Evolutionary conservation across 1,284 basidiomycete genomes (phyloP), one percentile per base, ranked within the genome.

Genomic region (Mycosarcoma maydis): DNA sequence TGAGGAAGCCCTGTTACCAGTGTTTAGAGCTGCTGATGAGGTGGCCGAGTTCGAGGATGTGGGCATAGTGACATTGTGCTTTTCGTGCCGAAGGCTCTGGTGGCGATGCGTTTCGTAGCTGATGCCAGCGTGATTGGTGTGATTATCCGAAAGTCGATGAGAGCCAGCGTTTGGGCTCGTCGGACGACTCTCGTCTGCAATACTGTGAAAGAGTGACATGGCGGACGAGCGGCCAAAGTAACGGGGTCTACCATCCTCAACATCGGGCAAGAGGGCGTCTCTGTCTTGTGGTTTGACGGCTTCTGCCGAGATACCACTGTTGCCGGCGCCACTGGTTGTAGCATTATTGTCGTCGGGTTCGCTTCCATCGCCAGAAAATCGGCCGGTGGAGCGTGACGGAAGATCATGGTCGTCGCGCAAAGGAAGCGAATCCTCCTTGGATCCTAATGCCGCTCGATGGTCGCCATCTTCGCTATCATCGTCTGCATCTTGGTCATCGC

Each of bases 221-320:
- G 65, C 69, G 14, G 69, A 75, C 13, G 72, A 76, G 27, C 59
- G 56, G 10, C 76, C 76, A 53, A 67, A 77, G 50, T 70, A 76
- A 22, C 70, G 68, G 16, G 76, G 76, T 11, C 76, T 43, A 2
- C 76, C 76, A 24, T 77, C 76, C 44, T 77, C 76, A 13, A 76
- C 49, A 38, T 77, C 76, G 5, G 73, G 76, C 5, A 77, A 43
- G 7, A 77, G 54, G 9, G 57, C 61, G 19, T 58, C 61, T 13
- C 61, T 46, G 3, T 71, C 67, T 10, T 61, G 45, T 17, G 55
- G 40, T 34, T 53, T 69, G 32, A 43, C n/a, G 5, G 42, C 38
- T 9, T 54, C 53, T 0, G 29, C 30, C 0, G 51, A 37, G 7
- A 10, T 9, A 20, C 33, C 27, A 5, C 34, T 27, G 9, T 34